Evolutionary conservation across 2,329 filamentous ascomycete species (phyloP).

Genomic region (Penicillium aurantiogriseum): DNA sequence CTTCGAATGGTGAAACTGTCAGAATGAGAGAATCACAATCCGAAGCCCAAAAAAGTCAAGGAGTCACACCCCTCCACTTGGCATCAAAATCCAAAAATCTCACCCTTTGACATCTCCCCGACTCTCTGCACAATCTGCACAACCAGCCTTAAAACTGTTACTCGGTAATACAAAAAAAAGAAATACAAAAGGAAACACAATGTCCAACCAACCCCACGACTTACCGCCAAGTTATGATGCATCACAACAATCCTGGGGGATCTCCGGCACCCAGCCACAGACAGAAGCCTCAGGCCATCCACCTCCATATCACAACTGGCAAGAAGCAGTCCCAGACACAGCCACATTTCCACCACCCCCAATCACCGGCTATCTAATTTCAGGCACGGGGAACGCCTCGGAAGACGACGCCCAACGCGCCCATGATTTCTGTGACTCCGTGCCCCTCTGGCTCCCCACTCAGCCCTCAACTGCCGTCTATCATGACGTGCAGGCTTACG

Average conservation of each 20-base stretch:
- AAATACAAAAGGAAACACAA: background rate
- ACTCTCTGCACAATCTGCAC: background rate
- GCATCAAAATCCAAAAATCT: background rate
- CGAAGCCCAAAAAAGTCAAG: background rate
- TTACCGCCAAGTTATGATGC: slow-evolving; percentile 9
- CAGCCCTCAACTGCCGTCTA: slow-evolving; percentile 45
- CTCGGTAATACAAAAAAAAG: background rate
- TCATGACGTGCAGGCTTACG: slow-evolving; percentile 42
- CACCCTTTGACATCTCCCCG: background rate
- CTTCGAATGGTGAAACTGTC: background rate
- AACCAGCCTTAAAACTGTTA: background rate
- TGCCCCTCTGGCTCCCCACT: slow-evolving; percentile 53
- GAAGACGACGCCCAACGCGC: slow-evolving; percentile 55
- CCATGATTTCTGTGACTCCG: slow-evolving; percentile 54
- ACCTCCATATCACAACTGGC: slow-evolving; percentile 63
- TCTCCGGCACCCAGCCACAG: background rate
- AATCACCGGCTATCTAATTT: slow-evolving; percentile 52
- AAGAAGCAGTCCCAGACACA: slow-evolving; percentile 57
- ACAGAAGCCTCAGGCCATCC: slow-evolving; percentile 31
- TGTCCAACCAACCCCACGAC: slow-evolving; percentile 4
- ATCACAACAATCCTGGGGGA: slow-evolving; percentile 3
- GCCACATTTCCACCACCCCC: slow-evolving; percentile 61
- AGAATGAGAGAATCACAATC: background rate
- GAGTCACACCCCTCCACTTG: background rate
- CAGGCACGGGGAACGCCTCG: slow-evolving; percentile 58